Evolutionary conservation across 306 rosid genomes (phyloP), one percentile per base, ranked within the genome.

Genomic region (Acacia confusa): DNA sequence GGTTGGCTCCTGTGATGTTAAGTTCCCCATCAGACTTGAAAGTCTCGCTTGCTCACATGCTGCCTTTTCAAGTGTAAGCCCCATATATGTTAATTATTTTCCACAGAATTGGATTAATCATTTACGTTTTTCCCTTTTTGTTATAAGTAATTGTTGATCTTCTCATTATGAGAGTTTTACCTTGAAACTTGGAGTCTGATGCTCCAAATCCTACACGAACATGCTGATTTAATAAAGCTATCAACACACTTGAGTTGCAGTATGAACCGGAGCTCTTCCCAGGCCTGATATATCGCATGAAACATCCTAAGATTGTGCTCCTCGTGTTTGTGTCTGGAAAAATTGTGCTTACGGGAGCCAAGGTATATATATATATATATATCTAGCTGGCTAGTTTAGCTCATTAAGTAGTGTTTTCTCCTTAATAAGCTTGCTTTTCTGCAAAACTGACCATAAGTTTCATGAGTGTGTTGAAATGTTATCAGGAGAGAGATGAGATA

Each of bases 221-320:
- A 14, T 34, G 20, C 22, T 6, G 20, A 36, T 12, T 44, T 3
- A 43, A 28, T 27, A 58, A 58, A n/a, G 20, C 9, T 0, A 13
- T 1, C 16, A 72, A 60, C 34, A 40, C 4, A 52, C 50, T 25
- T 79, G 30, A 40, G 6, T 24, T 69, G 58, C 85, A 88, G 92
- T 91, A 91, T 68, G 96, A 91, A 78, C 93, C 93, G 22, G 93
- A 89, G 78, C 84, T 89, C n/a, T 91, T 91, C 80, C 96, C 91
- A 2, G 93, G 96, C 36, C 82, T 91, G 82, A 85, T 91, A 77
- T 91, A 91, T 79, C 83, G 90, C 68, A 88, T 89, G 92, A 89
- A 87, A 84, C 93, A 91, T 71, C 93, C 92, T 3, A 91, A 85
- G 76, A 88, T 89, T 75, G 92, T 91, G 74, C 84, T 91, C 27